Evolutionary conservation across 2,329 filamentous ascomycete genomes (phyloP), one percentile per base, ranked within the genome.

Genomic region (Torrubiella hemipterigena): DNA sequence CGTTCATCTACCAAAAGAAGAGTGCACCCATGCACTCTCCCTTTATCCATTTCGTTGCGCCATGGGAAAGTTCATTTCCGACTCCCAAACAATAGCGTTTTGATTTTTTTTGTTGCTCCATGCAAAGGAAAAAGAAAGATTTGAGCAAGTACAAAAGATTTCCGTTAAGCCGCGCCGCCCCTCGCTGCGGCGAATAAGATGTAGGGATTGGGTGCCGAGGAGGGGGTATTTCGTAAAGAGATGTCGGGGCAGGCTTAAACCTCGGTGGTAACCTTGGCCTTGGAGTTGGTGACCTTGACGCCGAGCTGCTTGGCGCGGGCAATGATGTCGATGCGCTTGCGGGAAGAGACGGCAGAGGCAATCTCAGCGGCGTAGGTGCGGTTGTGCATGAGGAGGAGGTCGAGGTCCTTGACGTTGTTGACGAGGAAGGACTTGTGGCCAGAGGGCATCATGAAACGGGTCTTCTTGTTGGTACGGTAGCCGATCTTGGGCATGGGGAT

Each of bases 351-450:
- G 64, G 84, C 82, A 75, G 93, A 85, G 62, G 82, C 84, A 63
- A 98, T 98, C 87, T 98, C 91, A 61, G 91, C 91, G 61, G 91
- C 91, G 69, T 84, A 95, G 66, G 86, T 93, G 63, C 81, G 81
- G 84, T 96, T 96, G 82, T 98, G 91, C 91, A 98, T 98, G 55
- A 98, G 75, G 57, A 98, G 80, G 43, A 98, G 81, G 67, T 98
- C 89, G 57, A 98, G 80, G 53, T 98, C 91, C 62, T 80, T 76
- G 65, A 76, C 65, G 77, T 98, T 98, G 80, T 81, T 85, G 70
- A 98, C 91, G 59, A 96, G 78, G 82, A 98, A 98, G 48, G 89
- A 84, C 80, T 95, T 96, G 82, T 96, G 89, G 69, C 91, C 91
- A 54, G 86, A 94, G 61, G 91, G 91, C 75, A 86, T 93, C 80